Percentiles rank a stretch among this genome's conserved stretches.
These are phyloP conservation scores for Pichia sp. DNA, from an alignment of 1,139 yeast genomes.

Conservation along the genomic window DNA sequence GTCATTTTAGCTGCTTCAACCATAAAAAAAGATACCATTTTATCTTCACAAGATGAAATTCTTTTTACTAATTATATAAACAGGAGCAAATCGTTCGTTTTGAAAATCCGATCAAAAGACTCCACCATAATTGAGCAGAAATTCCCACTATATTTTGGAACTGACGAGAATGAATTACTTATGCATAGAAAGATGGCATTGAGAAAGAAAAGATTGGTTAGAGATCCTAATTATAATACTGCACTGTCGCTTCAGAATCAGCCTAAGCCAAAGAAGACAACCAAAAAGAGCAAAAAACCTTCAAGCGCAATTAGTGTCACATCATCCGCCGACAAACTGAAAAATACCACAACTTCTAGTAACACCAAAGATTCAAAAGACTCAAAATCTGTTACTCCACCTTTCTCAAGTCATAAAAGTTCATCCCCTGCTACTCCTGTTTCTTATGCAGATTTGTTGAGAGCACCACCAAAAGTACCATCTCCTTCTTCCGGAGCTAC, in stretches of 20 bases:
- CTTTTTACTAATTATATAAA: conserved; percentile 14
- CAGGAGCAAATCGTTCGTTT: conserved; percentile 13
- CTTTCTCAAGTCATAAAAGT: no score
- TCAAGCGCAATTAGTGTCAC: no score
- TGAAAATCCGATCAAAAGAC: conserved; percentile 12
- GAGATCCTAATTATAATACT: conserved; percentile 14
- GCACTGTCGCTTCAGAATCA: conserved; percentile 3
- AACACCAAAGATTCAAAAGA: no score
- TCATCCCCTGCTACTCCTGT: no score
- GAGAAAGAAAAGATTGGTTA: conserved; percentile 14
- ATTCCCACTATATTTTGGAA: conserved; percentile 25
- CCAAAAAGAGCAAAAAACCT: no score
- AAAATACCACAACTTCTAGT: no score
- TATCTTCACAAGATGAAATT: conserved; percentile 13
- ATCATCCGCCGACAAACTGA: no score
- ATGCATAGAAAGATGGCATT: conserved; percentile 17
- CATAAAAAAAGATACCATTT: not conserved
- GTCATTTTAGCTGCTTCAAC: no score
- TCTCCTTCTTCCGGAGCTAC: not conserved
- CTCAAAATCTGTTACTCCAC: no score
- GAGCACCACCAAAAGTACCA: not conserved
- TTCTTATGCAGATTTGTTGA: no score
- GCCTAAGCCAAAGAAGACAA: not conserved
- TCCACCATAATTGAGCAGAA: conserved; percentile 5
- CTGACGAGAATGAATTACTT: conserved; percentile 22